A percentile compares a stretch with the other conserved stretches of the same genome.
Conservation (phyloP, 2,329 filamentous ascomycete species). For the Hymenoscyphus fructigenus region DNA sequence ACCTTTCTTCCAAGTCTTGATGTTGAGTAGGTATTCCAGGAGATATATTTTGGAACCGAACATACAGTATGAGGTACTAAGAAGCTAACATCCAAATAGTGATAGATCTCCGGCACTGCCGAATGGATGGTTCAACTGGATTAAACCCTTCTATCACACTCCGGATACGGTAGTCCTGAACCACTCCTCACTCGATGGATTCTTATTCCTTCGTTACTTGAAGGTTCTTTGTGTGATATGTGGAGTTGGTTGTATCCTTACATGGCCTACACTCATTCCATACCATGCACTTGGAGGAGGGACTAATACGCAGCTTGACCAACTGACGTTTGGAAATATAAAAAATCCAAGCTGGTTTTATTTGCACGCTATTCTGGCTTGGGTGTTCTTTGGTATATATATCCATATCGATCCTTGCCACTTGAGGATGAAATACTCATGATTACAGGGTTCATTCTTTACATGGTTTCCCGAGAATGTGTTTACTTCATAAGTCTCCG, state of each 20-base stretch:
- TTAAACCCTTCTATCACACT: conserved; percentile 35
- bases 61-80: neutral
- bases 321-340: conserved; percentile 61
- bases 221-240: conserved; percentile 61
- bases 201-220: conserved; percentile 64
- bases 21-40: conserved; percentile 44
- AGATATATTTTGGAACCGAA: conserved; percentile 2
- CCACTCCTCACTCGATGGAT: conserved; percentile 65
- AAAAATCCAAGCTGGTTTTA: conserved; percentile 51
- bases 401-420: neutral
- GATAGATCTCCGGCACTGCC: conserved; percentile 35
- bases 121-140: conserved; percentile 39
- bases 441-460: conserved; percentile 55
- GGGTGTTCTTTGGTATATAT: conserved; percentile 55
- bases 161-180: conserved; percentile 50
- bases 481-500: conserved; percentile 69
- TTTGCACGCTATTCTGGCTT: conserved; percentile 60
- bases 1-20: conserved; percentile 50
- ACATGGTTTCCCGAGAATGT: conserved; percentile 63
- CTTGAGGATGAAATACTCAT: conserved; percentile 13
- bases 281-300: conserved; percentile 62
- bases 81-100: conserved; percentile 23
- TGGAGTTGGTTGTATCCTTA: conserved; percentile 59
- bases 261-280: conserved; percentile 65
- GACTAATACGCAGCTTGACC: conserved; percentile 53